Conservation (phyloP, 768 basidiomycete genomes). For the Lactarius tabidus region DNA sequence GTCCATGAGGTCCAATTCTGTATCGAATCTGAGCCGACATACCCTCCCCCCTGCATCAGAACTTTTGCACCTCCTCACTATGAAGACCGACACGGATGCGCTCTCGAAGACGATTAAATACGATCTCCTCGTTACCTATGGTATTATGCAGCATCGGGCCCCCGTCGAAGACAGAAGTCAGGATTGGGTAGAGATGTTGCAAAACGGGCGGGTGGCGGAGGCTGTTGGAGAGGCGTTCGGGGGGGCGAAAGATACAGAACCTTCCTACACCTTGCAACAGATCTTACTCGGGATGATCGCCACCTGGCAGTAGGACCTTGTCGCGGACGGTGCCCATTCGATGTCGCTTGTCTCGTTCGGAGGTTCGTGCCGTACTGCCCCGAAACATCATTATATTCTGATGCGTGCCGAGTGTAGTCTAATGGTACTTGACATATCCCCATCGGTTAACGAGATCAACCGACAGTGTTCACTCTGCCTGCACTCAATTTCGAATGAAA, state of each 20-base stretch:
- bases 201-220: slow-evolving; percentile 18
- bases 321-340: not conserved
- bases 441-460: not conserved
- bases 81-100: slow-evolving; percentile 2
- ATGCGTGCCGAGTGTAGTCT: not conserved
- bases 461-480: not conserved
- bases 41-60: slow-evolving; percentile 23
- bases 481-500: not conserved
- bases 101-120: slow-evolving; percentile 25
- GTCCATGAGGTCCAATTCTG: not conserved
- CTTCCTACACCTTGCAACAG: not conserved
- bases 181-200: slow-evolving; percentile 25
- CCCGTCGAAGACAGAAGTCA: slow-evolving; percentile 9
- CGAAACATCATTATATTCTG: not conserved
- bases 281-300: slow-evolving; percentile 19
- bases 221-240: slow-evolving; percentile 22
- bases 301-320: slow-evolving; percentile 17
- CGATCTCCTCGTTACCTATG: slow-evolving; percentile 31
- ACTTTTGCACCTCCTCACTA: slow-evolving; percentile 22
- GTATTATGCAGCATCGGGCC: slow-evolving; percentile 27
- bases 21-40: slow-evolving; percentile 12
- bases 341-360: not conserved
- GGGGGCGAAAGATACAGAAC: slow-evolving; percentile 5
- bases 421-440: not conserved
- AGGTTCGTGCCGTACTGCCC: not conserved